Base-by-base conservation (phyloP, 345 rosid genomes). In the Tarenaya hassleriana region DNA sequence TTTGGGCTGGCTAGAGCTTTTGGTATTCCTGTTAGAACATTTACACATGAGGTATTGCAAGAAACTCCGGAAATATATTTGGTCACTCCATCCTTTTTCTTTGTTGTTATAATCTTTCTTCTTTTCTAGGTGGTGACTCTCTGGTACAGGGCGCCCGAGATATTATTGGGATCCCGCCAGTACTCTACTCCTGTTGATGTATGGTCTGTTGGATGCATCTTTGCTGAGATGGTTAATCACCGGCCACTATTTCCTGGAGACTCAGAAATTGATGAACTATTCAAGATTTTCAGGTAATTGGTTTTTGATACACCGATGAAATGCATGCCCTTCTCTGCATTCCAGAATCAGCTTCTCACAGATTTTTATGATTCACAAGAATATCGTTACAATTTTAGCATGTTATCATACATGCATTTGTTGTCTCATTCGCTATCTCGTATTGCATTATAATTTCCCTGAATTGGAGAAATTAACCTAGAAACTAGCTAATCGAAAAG, bases 161-260 rank as follows among this genome's bases (percentile, higher is more conserved):
- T 91, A 67, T 75, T 87, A 43, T 89, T 91, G 52, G 98, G 98
- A 17, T 81, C 96, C 31, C 78, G 86, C 55, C 98, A 82, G 72
- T 91, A 91, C 75, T 87, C 95, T 37, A 91, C 95, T 46, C 95
- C 83, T 0, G 96, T 88, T 50, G 98, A 91, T 57, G 78, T 91
- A 47, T 91, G 98, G 98, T 91, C 98, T 10, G 96, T 91, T 60
- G 98, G 98, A 21, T 91, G 96, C 64, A 88, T 91, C 64, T 91
- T 91, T 68, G 88, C 98, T 51, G 98, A 91, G 80, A 91, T 91
- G 96, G 84, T 83, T 72, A 70, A 84, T 60, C 86, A 82, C 73
- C 76, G 68, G 52, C 94, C 95, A 24, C 69, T 92, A 42, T 92
- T 88, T 68, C 94, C 95, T 52, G 98, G 96, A 60, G 98, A 92